Evolutionary conservation across 371 early-diverging fungal species (phyloP).

Genomic region (Astathelohania contejeani): DNA sequence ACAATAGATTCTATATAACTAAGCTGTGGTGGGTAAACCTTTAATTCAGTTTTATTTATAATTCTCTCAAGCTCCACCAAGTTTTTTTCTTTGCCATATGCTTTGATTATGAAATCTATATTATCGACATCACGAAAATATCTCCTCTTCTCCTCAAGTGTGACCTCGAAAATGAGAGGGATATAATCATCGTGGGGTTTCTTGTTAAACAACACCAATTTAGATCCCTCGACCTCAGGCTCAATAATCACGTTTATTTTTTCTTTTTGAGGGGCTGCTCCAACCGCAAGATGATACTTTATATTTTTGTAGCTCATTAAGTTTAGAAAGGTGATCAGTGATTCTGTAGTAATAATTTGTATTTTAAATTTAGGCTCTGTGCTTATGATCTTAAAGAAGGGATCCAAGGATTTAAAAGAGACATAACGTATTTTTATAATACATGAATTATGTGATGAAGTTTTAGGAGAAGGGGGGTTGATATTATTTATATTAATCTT

Average conservation of each 20-base stretch:
- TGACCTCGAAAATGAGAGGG: background rate
- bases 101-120: background rate
- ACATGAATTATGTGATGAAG: too few species aligned
- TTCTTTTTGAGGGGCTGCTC: background rate
- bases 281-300: background rate
- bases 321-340: background rate
- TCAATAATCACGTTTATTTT: background rate
- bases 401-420: background rate
- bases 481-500: too few species aligned
- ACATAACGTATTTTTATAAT: background rate
- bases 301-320: background rate
- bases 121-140: background rate
- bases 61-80: background rate
- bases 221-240: background rate
- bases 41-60: background rate
- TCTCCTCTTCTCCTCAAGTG: background rate
- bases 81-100: background rate
- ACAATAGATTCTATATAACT: slow-evolving; percentile 2
- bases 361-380: background rate
- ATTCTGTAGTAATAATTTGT: background rate
- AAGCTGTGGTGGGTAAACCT: background rate
- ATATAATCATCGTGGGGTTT: background rate
- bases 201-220: background rate
- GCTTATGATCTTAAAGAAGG: background rate
- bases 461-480: too few species aligned